Evolutionary conservation across 208 protist species (phyloP), one percentile per base, ranked within the genome.

Genomic region (Vickermania ingenoplastis): DNA sequence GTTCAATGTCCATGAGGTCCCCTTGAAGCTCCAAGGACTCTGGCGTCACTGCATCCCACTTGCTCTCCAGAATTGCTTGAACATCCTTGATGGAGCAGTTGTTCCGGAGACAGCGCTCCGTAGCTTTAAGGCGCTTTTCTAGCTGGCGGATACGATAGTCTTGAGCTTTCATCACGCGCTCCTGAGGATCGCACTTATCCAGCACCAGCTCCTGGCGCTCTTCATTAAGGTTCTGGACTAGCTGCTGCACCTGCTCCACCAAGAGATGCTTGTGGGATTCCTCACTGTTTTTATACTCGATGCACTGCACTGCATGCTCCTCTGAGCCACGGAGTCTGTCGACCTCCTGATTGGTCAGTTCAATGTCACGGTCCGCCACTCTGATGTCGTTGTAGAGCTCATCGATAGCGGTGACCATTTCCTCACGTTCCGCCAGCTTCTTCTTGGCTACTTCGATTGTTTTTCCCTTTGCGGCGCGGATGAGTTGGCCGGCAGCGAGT

Each of bases 131-230:
- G 24, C 86, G 80, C 53, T 65, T 71, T 41, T 89, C 83, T 29
- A 93, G 69, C 62, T 93, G 83, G 1, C 71, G 71, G 55, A 93
- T 67, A 41, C 86, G 86, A 59, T 86, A 91, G 31, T 93, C 83
- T 66, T 93, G 86, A 30, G 86, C 83, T 63, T 93, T 93, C 17
- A 93, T 75, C n/a, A 93, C 79, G 5, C 83, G 77, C 51, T 93
- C 86, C 61, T 91, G 83, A 17, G 76, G 74, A 41, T 75, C 77
- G 55, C 83, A 77, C 59, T 81, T 65, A 49, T 69, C 73, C 53
- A 73, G 79, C 11, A 86, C 65, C 1, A 71, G 77, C 31, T 79
- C 74, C 48, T 77, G 67, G 63, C 73, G 73, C 54, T 82, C 73
- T 17, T 55, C 57, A 59, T 79, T 79, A 50, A 93, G 65, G 31